Evolutionary conservation across 805 yeast genomes (phyloP).

Genomic region (Saccharomyces kudriavzevii): DNA sequence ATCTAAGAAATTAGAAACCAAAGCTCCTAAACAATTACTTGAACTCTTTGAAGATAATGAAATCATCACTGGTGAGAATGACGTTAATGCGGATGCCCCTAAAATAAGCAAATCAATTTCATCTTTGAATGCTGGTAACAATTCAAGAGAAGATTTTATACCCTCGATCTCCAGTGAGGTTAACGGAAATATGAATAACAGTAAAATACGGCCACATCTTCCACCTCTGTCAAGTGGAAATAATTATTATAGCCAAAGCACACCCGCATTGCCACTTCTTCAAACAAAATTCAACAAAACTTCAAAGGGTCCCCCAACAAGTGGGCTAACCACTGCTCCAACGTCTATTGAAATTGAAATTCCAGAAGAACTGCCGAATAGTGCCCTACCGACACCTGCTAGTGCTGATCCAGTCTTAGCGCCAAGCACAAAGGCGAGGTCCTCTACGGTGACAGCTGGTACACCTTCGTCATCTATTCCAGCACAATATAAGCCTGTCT

Average conservation of each 20-base stretch:
- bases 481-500: constrained; percentile 16
- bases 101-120: constrained; percentile 11
- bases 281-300: constrained; percentile 24
- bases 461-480: constrained; percentile 9
- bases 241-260: constrained; percentile 22
- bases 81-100: constrained; percentile 14
- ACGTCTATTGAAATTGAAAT: constrained; percentile 62
- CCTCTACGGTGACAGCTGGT: constrained; percentile 24
- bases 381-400: constrained; percentile 13
- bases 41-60: constrained; percentile 57
- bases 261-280: constrained; percentile 22
- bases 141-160: constrained; percentile 8
- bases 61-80: constrained; percentile 18
- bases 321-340: constrained; percentile 34
- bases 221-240: constrained; percentile 9
- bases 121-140: constrained; percentile 8
- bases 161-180: constrained; percentile 2
- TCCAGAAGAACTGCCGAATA: constrained; percentile 38
- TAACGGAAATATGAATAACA: neutral
- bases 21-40: constrained; percentile 64
- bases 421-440: constrained; percentile 27
- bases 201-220: constrained; percentile 10
- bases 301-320: constrained; percentile 14
- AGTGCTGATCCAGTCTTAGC: constrained; percentile 29
- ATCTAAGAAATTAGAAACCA: constrained; percentile 15